These are phyloP conservation scores for Colletotrichum sp. DNA, from an alignment of 2,329 filamentous ascomycete genomes.

Conservation along the genomic window DNA sequence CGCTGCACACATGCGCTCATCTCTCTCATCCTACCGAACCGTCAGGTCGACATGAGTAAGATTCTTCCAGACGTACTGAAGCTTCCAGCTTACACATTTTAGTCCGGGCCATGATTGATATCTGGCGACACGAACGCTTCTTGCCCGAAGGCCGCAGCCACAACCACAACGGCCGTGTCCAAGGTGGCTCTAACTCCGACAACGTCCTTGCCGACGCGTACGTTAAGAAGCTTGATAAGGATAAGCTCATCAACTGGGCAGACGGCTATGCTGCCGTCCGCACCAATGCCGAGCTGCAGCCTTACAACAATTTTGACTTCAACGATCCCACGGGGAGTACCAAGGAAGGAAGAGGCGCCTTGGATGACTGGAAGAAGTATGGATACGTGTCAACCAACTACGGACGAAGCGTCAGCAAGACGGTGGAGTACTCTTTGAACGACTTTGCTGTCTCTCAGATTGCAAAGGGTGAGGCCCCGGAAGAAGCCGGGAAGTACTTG, in stretches of 20 bases:
- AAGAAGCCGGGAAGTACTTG: constrained; percentile 55
- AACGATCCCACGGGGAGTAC: constrained; percentile 57
- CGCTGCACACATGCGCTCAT: constrained; percentile 58
- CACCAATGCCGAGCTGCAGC: constrained; percentile 60
- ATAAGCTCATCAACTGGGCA: constrained; percentile 59
- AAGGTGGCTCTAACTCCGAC: constrained; percentile 65
- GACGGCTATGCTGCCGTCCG: constrained; percentile 57
- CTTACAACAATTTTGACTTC: constrained; percentile 53
- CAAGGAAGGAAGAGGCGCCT: constrained; percentile 61
- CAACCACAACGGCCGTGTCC: constrained; percentile 62
- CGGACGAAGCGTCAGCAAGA: constrained; percentile 59
- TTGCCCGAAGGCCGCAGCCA: constrained; percentile 59
- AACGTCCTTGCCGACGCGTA: constrained; percentile 67
- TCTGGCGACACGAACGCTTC: constrained; percentile 59
- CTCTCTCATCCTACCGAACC: constrained; percentile 56
- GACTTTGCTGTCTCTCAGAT: constrained; percentile 63
- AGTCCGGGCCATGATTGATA: constrained; percentile 61
- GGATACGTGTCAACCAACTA: constrained; percentile 60
- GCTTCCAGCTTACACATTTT: background rate
- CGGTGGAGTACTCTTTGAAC: constrained; percentile 63
- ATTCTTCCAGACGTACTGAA: background rate
- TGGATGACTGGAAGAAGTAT: constrained; percentile 62
- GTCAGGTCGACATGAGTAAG: constrained; percentile 53
- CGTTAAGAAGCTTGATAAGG: constrained; percentile 43
- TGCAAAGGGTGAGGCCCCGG: constrained; percentile 54